These are phyloP conservation scores for Coniosporium uncinatum DNA, from an alignment of 2,329 filamentous ascomycete genomes.

Conservation along the genomic window DNA sequence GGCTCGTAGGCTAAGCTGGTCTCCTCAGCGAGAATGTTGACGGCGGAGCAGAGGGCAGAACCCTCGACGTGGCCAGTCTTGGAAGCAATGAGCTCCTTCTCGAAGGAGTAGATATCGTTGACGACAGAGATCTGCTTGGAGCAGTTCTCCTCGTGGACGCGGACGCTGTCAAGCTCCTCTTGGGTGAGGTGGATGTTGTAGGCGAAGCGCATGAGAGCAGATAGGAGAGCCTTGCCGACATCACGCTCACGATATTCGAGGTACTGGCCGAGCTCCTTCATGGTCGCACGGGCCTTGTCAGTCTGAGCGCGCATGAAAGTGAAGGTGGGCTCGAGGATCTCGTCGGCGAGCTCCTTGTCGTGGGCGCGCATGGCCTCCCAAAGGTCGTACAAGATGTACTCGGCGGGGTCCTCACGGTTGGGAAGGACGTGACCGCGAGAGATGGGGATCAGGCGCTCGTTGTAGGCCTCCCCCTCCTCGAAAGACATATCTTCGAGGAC, in stretches of 20 bases:
- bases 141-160: conserved; percentile 24
- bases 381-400: conserved; percentile 32
- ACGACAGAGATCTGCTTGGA: conserved; percentile 31
- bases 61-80: conserved; percentile 16
- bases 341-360: conserved; percentile 27
- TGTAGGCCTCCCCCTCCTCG: conserved; percentile 27
- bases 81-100: conserved; percentile 26
- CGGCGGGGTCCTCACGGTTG: conserved; percentile 22
- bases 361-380: conserved; percentile 31
- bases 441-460: conserved; percentile 29
- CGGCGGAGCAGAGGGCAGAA: conserved; percentile 20
- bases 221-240: conserved; percentile 35
- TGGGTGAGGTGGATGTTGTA: conserved; percentile 22
- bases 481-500: conserved; percentile 35
- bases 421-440: conserved; percentile 21
- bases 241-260: conserved; percentile 31
- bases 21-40: conserved; percentile 20
- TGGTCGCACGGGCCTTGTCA: conserved; percentile 17
- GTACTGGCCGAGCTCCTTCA: conserved; percentile 22
- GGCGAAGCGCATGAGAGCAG: conserved; percentile 30
- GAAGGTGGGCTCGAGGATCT: conserved; percentile 29
- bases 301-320: conserved; percentile 35
- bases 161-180: conserved; percentile 16
- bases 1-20: conserved; percentile 12
- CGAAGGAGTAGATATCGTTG: conserved; percentile 34